Evolutionary conservation across 257 asterid species (phyloP).

Genomic region (Jaltomata sinuosa): DNA sequence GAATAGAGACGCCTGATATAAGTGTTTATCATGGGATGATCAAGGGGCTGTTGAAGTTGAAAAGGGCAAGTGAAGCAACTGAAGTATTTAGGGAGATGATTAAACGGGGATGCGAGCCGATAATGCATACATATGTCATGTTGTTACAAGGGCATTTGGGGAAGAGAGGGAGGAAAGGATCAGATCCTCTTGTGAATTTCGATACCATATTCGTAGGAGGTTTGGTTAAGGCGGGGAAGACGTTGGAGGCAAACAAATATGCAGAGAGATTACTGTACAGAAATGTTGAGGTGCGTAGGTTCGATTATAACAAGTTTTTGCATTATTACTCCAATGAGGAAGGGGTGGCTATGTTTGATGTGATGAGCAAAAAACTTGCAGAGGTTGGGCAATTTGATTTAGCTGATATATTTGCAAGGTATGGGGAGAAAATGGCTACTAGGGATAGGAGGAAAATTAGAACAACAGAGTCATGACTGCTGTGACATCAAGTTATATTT

Average conservation of each 20-base stretch:
- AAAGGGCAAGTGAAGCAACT: constrained; percentile 68
- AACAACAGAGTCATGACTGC: constrained; percentile 3
- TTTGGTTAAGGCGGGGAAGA: constrained; percentile 63
- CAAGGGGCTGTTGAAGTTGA: constrained; percentile 68
- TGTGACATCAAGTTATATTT: background rate
- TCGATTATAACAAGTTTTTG: constrained; percentile 82
- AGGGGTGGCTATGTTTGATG: constrained; percentile 77
- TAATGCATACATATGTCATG: constrained; percentile 90
- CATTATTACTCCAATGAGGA: constrained; percentile 76
- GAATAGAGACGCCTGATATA: constrained; percentile 42
- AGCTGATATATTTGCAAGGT: constrained; percentile 70
- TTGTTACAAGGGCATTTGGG: constrained; percentile 90
- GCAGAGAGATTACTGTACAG: constrained; percentile 66
- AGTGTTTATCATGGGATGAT: constrained; percentile 75
- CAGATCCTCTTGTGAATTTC: constrained; percentile 83
- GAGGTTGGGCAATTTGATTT: constrained; percentile 90
- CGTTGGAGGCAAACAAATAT: constrained; percentile 63
- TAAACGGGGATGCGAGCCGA: constrained; percentile 70
- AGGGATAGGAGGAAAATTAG: constrained; percentile 72
- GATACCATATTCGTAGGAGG: constrained; percentile 94
- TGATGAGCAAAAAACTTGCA: constrained; percentile 58
- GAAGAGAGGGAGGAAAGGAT: constrained; percentile 77
- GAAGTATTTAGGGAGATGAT: constrained; percentile 89
- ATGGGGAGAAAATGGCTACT: constrained; percentile 84
- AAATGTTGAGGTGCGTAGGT: constrained; percentile 74